phyloP scores from a whole-genome alignment of 768 basidiomycete species.

The Lentinula sp. region DNA sequence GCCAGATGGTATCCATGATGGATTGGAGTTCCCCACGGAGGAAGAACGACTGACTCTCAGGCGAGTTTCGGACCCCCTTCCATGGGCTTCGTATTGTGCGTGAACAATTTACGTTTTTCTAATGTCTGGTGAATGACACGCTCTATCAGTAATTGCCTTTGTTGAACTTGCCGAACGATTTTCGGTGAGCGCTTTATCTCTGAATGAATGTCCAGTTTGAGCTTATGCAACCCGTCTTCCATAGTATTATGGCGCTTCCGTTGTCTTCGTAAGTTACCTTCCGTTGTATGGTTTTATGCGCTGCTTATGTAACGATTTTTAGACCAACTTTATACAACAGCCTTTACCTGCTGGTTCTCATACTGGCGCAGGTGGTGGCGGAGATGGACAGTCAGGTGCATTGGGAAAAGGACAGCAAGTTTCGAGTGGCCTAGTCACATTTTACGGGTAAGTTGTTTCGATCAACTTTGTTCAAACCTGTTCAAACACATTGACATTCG shows the following conservation, averaged over 20 bases:
- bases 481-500: neutral
- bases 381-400: slow-evolving; percentile 37
- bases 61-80: slow-evolving; percentile 34
- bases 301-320: neutral
- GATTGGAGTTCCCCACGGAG: slow-evolving; percentile 39
- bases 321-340: slow-evolving; percentile 50
- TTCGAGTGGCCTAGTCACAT: slow-evolving; percentile 26
- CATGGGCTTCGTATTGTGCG: slow-evolving; percentile 25
- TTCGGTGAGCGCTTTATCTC: slow-evolving; percentile 24
- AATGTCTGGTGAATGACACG: slow-evolving; percentile 11
- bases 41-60: slow-evolving; percentile 36
- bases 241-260: slow-evolving; percentile 5
- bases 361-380: slow-evolving; percentile 36
- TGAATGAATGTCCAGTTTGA: neutral
- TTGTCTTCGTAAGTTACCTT: slow-evolving; percentile 5
- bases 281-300: neutral
- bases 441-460: slow-evolving; percentile 7
- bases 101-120: neutral
- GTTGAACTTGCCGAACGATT: slow-evolving; percentile 54
- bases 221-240: neutral
- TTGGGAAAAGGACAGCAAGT: slow-evolving; percentile 41
- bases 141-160: slow-evolving; percentile 32
- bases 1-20: slow-evolving; percentile 32
- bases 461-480: neutral
- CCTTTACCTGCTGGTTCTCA: slow-evolving; percentile 38